Conservation (phyloP, 1,284 basidiomycete genomes). For the Tilletia caries region DNA sequence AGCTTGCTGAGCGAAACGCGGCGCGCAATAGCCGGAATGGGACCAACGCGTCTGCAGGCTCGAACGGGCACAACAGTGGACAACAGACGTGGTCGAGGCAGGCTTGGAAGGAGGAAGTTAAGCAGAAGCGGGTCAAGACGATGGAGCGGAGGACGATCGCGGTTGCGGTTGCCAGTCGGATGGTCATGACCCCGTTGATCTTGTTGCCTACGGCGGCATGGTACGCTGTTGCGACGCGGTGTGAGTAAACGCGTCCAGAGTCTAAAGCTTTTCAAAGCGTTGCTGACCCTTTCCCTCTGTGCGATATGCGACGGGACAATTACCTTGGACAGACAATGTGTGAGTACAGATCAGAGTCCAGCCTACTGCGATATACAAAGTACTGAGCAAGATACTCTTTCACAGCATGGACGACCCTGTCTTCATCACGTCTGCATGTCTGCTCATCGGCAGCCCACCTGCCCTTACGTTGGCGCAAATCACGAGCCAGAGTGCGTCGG, state of each 20-base stretch:
- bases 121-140: slow-evolving; percentile 12
- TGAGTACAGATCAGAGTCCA: not conserved
- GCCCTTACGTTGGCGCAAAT: slow-evolving; percentile 66
- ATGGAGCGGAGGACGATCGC: slow-evolving; percentile 68
- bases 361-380: not conserved
- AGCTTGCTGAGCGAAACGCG: not conserved
- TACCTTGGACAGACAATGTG: slow-evolving; percentile 17
- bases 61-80: not conserved
- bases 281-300: not conserved
- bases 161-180: slow-evolving; percentile 72
- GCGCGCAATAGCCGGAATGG: not conserved
- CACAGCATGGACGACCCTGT: slow-evolving; percentile 62
- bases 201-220: slow-evolving; percentile 56
- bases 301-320: no score
- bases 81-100: not conserved
- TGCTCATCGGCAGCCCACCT: slow-evolving; percentile 73
- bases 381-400: slow-evolving; percentile 9
- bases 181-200: slow-evolving; percentile 78
- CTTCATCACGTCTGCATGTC: slow-evolving; percentile 74
- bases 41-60: not conserved
- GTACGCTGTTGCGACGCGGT: slow-evolving; percentile 27
- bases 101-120: not conserved
- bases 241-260: not conserved
- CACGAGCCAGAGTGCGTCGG: slow-evolving; percentile 69
- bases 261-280: not conserved